Evolutionary conservation across 2,329 filamentous ascomycete species (phyloP).

Genomic region (Penicillium polonicum): DNA sequence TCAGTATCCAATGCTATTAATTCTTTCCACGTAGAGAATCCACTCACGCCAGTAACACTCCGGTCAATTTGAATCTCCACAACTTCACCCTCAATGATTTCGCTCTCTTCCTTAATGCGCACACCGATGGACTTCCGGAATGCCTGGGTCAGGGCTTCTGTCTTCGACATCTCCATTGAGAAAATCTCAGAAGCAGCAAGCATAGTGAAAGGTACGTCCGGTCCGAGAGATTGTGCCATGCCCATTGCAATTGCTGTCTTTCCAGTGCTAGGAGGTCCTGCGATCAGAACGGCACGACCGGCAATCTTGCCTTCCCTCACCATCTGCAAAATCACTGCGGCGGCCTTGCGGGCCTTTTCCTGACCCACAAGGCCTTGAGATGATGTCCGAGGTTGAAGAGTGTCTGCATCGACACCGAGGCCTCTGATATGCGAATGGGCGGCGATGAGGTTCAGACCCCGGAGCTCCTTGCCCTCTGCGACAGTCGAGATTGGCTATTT

Average conservation of each 20-base stretch:
- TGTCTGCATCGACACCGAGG: slow-evolving; percentile 87
- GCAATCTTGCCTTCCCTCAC: slow-evolving; percentile 99
- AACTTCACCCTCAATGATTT: slow-evolving; percentile 98
- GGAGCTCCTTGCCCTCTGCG: slow-evolving; percentile 92
- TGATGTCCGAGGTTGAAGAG: slow-evolving; percentile 76
- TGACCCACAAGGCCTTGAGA: slow-evolving; percentile 96
- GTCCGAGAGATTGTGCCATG: slow-evolving; percentile 91
- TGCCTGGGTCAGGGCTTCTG: slow-evolving; percentile 95
- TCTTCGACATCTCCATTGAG: slow-evolving; percentile 99
- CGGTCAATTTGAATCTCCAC: slow-evolving; percentile 98
- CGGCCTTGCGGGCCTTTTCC: slow-evolving; percentile 93
- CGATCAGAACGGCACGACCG: slow-evolving; percentile 88
- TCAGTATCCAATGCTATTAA: slow-evolving; percentile 3
- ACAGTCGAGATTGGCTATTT: slow-evolving; percentile 71
- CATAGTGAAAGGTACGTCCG: slow-evolving; percentile 95
- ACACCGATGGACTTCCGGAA: slow-evolving; percentile 98
- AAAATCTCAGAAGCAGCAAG: slow-evolving; percentile 96
- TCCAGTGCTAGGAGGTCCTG: slow-evolving; percentile 91
- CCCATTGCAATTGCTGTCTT: slow-evolving; percentile 99
- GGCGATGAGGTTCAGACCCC: slow-evolving; percentile 94
- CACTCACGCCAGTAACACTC: slow-evolving; percentile 79
- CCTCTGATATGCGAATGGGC: slow-evolving; percentile 98
- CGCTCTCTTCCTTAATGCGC: slow-evolving; percentile 96
- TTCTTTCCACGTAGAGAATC: not conserved
- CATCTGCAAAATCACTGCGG: slow-evolving; percentile 96